Base-by-base conservation (phyloP, 768 basidiomycete genomes). In the Leccinum sublutescens region DNA sequence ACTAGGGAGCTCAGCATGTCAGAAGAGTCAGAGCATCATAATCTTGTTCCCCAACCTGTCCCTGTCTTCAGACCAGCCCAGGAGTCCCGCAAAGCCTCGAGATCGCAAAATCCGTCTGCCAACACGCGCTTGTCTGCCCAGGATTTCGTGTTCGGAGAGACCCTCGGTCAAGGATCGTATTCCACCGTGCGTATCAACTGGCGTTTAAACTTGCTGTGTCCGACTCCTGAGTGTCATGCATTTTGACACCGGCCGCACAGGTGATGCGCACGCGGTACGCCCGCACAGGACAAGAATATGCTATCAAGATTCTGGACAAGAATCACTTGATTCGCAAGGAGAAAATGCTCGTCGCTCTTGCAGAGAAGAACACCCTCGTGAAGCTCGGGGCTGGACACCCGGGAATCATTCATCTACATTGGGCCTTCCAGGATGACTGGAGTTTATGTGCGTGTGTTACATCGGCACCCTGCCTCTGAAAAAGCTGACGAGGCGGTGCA, bases 271-370 rank as follows among this genome's bases (percentile, higher is more conserved):
- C 79, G 49, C 80, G 76, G 38, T 78, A 85, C 58, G 70, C 78
- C 43, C 71, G 77, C 48, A 85, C 85, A 17, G 80, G 84, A 25
- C 82, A 87, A 58, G 76, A 82, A 50, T 91, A 89, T 68, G 89
- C 91, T 6, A 80, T 91, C 67, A 92, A 93, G 74, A 83, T 91
- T 17, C 79, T 94, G 55, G 90, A 93, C 75, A 95, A 95, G 78
- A 83, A 81, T 38, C 90, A 93, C 70, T 80, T 95, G 53, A 82
- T 85, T 58, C 82, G 86, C 69, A 87, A 91, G 68, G 85, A 89
- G 69, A 91, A 91, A 72, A 82, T 86, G 67, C 80, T 82, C 27
- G 88, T 88, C 31, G 91, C 88, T n/a, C 78, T 85, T 33, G 82
- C 89, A 0, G 93, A 95, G 77, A 89, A 89, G 72, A 87, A 88